phyloP scores from a whole-genome alignment of 2,329 filamentous ascomycete species.

The Colletotrichum costaricense region DNA sequence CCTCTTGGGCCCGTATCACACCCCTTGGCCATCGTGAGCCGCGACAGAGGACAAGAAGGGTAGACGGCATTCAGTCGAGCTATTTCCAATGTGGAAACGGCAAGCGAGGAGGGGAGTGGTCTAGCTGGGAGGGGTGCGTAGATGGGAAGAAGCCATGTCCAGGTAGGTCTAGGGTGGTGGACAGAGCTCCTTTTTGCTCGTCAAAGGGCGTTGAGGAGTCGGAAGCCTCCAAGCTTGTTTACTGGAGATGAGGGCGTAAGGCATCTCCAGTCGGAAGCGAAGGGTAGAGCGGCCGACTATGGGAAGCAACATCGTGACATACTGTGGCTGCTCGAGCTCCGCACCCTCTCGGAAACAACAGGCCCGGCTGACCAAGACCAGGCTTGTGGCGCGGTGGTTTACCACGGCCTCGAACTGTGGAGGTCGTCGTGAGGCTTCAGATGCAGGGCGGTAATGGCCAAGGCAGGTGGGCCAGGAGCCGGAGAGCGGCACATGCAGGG shows the following conservation, averaged over 20 bases:
- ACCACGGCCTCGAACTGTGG: neutral
- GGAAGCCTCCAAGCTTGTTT: slow-evolving; percentile 15
- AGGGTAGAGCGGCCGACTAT: neutral
- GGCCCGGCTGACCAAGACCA: neutral
- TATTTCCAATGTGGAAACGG: slow-evolving; percentile 24
- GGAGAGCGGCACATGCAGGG: slow-evolving; percentile 10
- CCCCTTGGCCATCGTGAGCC: slow-evolving; percentile 1
- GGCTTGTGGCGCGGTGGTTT: slow-evolving; percentile 31
- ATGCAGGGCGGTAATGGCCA: neutral
- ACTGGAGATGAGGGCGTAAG: neutral
- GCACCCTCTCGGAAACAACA: neutral
- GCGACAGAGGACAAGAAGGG: neutral
- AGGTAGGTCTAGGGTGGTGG: slow-evolving; percentile 1
- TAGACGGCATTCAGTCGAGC: slow-evolving; percentile 1
- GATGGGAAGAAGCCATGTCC: neutral
- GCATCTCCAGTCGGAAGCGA: neutral
- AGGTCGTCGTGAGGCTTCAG: slow-evolving; percentile 7
- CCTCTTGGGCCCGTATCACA: slow-evolving; percentile 1
- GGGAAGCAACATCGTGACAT: neutral
- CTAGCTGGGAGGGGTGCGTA: neutral
- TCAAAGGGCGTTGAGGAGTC: neutral
- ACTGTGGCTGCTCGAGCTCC: neutral
- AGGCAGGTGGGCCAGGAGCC: slow-evolving; percentile 4
- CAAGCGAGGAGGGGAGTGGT: slow-evolving; percentile 15
- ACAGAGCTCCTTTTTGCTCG: neutral